Conservation (phyloP, 2,329 filamentous ascomycete genomes). For the Clonostachys chloroleuca region DNA sequence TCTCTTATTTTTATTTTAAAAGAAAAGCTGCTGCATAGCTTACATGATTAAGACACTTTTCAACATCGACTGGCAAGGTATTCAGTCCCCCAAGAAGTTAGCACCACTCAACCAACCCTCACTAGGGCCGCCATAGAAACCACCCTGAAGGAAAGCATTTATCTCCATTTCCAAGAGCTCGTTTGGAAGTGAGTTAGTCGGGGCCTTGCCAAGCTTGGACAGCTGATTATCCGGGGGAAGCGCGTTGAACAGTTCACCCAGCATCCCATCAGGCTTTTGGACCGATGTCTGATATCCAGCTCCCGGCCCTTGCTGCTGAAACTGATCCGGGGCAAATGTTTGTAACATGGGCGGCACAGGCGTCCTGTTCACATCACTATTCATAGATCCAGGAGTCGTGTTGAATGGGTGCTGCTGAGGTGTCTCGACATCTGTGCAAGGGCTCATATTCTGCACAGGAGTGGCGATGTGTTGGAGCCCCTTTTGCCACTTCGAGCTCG, state of each 20-base stretch:
- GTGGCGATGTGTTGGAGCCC: slow-evolving; percentile 11
- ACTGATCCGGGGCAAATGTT: neutral
- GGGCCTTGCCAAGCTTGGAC: slow-evolving; percentile 2
- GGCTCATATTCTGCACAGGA: slow-evolving; percentile 1
- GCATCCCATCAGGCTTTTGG: slow-evolving; percentile 3
- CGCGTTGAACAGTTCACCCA: slow-evolving; percentile 7
- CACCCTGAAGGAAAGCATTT: slow-evolving; percentile 6
- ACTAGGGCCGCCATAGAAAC: slow-evolving; percentile 5
- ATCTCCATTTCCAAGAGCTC: slow-evolving; percentile 7
- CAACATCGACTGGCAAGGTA: too few relatives aligned
- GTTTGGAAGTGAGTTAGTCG: slow-evolving; percentile 3
- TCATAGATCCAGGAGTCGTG: slow-evolving; percentile 1
- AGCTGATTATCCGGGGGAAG: slow-evolving; percentile 3
- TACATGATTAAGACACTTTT: too few relatives aligned
- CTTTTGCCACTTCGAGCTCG: slow-evolving; percentile 11
- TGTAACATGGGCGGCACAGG: neutral
- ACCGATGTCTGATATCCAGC: neutral
- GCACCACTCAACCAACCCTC: slow-evolving; percentile 1
- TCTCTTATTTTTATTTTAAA: too few relatives aligned
- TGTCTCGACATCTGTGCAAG: too few relatives aligned
- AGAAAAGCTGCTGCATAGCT: too few relatives aligned
- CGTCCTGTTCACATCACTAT: neutral
- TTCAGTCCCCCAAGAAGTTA: too few relatives aligned
- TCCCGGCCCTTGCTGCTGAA: slow-evolving; percentile 1
- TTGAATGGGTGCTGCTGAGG: too few relatives aligned